Conservation (phyloP, 78 protist genomes). For the Tieghemostelium lacteum region DNA sequence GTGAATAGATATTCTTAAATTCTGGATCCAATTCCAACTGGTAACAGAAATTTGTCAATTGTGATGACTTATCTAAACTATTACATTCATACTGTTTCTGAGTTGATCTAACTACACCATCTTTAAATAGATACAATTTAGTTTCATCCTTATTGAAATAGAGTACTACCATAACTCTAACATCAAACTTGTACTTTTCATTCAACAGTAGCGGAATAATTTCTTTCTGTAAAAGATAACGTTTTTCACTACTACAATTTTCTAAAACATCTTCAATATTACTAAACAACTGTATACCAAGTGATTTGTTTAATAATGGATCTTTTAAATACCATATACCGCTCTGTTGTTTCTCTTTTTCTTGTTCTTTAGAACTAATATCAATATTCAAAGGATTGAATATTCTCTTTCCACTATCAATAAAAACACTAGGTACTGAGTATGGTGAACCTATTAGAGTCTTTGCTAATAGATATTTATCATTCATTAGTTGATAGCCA, state of each 20-base stretch:
- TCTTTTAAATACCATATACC: constrained; percentile 50
- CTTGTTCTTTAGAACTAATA: not conserved
- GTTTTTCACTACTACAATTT: not conserved
- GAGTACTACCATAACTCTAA: constrained; percentile 5
- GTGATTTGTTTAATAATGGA: constrained; percentile 12
- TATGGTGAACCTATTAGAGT: not conserved
- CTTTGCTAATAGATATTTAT: constrained; percentile 24
- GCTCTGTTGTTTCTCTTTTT: not conserved
- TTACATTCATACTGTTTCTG: constrained; percentile 2
- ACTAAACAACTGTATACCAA: constrained; percentile 41
- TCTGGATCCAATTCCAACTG: not conserved
- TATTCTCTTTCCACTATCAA: not conserved
- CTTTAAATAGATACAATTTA: constrained; percentile 20
- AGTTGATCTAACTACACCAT: constrained; percentile 50
- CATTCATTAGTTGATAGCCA: constrained; percentile 31
- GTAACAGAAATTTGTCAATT: constrained; percentile 59
- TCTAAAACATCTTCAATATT: constrained; percentile 6
- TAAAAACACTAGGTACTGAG: constrained; percentile 14
- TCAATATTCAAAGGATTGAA: not conserved
- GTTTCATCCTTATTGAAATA: not conserved
- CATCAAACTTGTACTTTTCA: constrained; percentile 33
- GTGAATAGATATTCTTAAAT: constrained; percentile 12
- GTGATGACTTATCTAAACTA: not conserved
- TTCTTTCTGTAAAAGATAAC: constrained; percentile 61
- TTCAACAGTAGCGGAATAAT: constrained; percentile 16